Base-by-base conservation (phyloP, 805 yeast genomes). In the Clavispora carvajalis region DNA sequence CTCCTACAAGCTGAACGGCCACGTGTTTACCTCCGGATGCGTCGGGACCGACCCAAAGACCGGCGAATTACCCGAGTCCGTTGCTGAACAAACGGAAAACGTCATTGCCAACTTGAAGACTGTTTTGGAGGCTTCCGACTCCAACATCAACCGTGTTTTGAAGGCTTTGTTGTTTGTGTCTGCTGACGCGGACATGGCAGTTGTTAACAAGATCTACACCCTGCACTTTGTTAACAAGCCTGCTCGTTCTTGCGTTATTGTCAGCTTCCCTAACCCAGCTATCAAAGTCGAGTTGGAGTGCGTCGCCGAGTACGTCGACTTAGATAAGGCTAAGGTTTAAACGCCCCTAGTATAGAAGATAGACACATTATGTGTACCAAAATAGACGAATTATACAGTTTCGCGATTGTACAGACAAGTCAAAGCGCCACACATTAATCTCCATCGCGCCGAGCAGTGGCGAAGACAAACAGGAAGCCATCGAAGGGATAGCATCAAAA, bases 1-100 rank as follows among this genome's bases (percentile, higher is more conserved):
- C 13, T 51, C 53, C 7, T 44, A 23, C 33, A 43, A 41, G 24
- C 38, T 43, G 39, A 49, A 47, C 28, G 51, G 51, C 12, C 43
- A 43, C 17, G 36, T 39, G 11, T 39, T 39, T 34, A 39, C 42
- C n/a, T 34, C 42, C 3, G 42, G 42, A 7, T 18, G 35, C 9
- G 6, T 39, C 17, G 42, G 42, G 5, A 29, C 34, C 10, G 35
- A 39, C 22, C 15, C 30, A 7, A n/a, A 18, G n/a, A 10, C 30
- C 2, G 42, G 42, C 11, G 31, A n/a, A 5, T 18, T 39, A 21
- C 36, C 42, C 8, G 36, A 34, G 25, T 12, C 17, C 7, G 36
- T 39, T 4, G 36, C 23, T 15, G 34, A 22, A 16, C 42, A 39
- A 26, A 39, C 38, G 16, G 36, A 29, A 13, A 18, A 19, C 12